Conservation (phyloP, 768 basidiomycete genomes). For the Coprinopsis strossmayeri region DNA sequence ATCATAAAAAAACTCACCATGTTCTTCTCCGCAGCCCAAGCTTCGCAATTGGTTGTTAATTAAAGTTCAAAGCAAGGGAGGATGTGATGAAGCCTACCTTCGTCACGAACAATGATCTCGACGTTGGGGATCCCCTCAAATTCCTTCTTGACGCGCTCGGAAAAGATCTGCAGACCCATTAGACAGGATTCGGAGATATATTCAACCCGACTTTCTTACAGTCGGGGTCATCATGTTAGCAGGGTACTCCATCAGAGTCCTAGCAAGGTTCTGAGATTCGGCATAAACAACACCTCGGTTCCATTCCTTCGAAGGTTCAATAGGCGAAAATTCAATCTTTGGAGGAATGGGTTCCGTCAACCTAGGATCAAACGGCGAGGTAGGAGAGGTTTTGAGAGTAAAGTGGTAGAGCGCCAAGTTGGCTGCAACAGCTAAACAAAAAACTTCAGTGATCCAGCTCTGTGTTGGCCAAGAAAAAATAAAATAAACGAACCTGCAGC, state of each 20-base stretch:
- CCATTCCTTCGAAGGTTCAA: constrained; percentile 54
- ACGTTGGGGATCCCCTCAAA: constrained; percentile 64
- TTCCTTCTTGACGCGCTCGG: constrained; percentile 60
- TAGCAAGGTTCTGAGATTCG: constrained; percentile 71
- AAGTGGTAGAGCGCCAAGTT: constrained; percentile 73
- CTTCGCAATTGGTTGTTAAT: neutral
- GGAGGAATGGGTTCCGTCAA: constrained; percentile 43
- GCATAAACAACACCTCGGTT: constrained; percentile 68
- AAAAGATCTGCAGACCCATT: constrained; percentile 44
- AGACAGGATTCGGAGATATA: neutral
- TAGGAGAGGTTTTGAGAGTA: constrained; percentile 67
- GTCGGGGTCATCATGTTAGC: constrained; percentile 86
- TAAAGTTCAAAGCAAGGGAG: neutral
- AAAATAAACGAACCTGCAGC: constrained; percentile 53
- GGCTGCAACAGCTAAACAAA: constrained; percentile 60
- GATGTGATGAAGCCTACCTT: constrained; percentile 37
- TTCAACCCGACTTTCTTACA: constrained; percentile 27
- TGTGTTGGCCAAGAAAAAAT: too few relatives aligned
- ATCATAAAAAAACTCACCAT: constrained; percentile 63
- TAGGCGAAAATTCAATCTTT: constrained; percentile 41
- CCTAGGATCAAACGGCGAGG: constrained; percentile 60
- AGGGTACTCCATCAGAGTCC: constrained; percentile 80
- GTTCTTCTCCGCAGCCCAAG: constrained; percentile 75
- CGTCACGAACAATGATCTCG: constrained; percentile 63
- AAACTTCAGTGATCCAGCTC: too few relatives aligned